A percentile compares a stretch with the other conserved stretches of the same genome.
Conservation (phyloP, 2,329 filamentous ascomycete genomes). For the Aspergillus tubingensis region DNA sequence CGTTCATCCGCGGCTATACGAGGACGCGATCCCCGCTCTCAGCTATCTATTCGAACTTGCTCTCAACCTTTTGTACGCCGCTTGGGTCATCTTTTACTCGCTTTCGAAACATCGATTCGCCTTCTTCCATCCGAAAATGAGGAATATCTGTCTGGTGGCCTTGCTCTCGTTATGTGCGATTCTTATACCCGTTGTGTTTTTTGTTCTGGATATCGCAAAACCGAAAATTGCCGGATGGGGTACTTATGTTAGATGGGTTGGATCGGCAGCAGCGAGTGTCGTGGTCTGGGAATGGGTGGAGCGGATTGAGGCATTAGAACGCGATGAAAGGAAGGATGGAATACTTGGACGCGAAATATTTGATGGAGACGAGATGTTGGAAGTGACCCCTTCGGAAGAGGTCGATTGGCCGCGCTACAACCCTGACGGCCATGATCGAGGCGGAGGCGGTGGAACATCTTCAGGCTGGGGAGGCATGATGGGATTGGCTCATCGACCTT, state of each 20-base stretch:
- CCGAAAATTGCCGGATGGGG: slow-evolving; percentile 88
- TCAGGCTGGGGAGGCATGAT: slow-evolving; percentile 45
- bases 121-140: slow-evolving; percentile 88
- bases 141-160: slow-evolving; percentile 81
- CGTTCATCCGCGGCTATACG: slow-evolving; percentile 70
- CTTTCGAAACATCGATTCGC: slow-evolving; percentile 89
- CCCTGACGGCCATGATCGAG: slow-evolving; percentile 41
- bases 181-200: slow-evolving; percentile 87
- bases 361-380: slow-evolving; percentile 90
- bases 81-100: slow-evolving; percentile 91
- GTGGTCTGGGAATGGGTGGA: slow-evolving; percentile 99
- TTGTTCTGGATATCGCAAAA: slow-evolving; percentile 85
- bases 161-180: slow-evolving; percentile 77
- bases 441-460: slow-evolving; percentile 37
- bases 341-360: slow-evolving; percentile 89
- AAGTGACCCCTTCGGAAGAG: slow-evolving; percentile 63
- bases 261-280: slow-evolving; percentile 89
- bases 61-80: slow-evolving; percentile 82
- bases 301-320: slow-evolving; percentile 85
- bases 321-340: slow-evolving; percentile 91
- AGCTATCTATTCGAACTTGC: slow-evolving; percentile 89
- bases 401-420: slow-evolving; percentile 49
- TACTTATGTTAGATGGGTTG: slow-evolving; percentile 96
- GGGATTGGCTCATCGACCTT: slow-evolving; percentile 37
- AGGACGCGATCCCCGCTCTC: slow-evolving; percentile 85